Base-by-base conservation (phyloP, 1,284 basidiomycete genomes). In the Trichosporon coremiiforme region DNA sequence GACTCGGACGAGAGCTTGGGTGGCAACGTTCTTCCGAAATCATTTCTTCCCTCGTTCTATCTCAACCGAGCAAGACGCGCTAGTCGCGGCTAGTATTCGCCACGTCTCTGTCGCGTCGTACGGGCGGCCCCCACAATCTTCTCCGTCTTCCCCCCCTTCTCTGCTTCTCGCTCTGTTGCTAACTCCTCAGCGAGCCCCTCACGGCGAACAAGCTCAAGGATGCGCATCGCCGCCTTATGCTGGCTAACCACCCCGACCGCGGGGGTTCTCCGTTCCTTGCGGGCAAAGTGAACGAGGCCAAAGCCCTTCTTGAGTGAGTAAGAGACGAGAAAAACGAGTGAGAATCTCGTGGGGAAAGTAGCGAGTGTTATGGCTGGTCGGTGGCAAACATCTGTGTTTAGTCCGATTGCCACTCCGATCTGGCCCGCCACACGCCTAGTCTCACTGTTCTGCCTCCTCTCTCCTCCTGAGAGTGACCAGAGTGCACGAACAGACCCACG, bases 281-380 rank as follows among this genome's bases (percentile, higher is more conserved):
- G n/a, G 95, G 94, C 79, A 98, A 97, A 87, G 94, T 96, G 70
- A 97, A 96, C 83, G 94, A 97, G 79, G 94, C 94, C 0, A 94
- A 93, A 79, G 91, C 93, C 75, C 75, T 94, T 69, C 82, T 94
- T 35, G 92, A 94, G 66, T 83, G 75, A 80, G 83, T 79, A 31
- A 29, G 17, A 8, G 31, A 47, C 41, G 6, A 68, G 33, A 7
- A 45, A 35, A 29, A 50, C 13, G 62, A 35, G 33, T 66, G n/a
- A 29, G 33, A 45, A 66, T 33, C 33, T 53, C 62, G 68, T 62
- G 55, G 57, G 65, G 38, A 63, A 41, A 41, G 22, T 20, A 7
- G n/a, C 22, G 9, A 20, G 50, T 53, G 50, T 20, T 53, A 20
- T 53, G 50, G 50, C 50, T 10, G 50, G 50, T 25, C 10, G 50